These are phyloP conservation scores for Apophysomyces elegans DNA, from an alignment of 371 early-diverging fungal genomes.

Conservation along the genomic window DNA sequence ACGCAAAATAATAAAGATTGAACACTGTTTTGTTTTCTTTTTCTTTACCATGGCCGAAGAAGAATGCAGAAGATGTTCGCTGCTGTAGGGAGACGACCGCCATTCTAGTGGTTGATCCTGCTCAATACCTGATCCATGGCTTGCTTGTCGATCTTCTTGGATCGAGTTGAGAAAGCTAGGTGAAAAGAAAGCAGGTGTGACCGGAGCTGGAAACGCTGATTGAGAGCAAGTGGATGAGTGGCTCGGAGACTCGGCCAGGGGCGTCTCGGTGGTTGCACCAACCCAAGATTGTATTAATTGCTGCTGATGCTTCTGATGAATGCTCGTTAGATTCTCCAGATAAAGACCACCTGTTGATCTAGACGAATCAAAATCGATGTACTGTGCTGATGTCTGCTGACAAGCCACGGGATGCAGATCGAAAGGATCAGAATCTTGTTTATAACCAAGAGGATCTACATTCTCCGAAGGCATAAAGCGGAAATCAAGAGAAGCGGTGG, in stretches of 20 bases:
- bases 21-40: too few relatives aligned
- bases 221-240: background rate
- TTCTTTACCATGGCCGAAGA: conserved; percentile 13
- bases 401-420: background rate
- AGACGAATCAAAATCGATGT: background rate
- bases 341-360: conserved; percentile 13
- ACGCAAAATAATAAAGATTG: too few relatives aligned
- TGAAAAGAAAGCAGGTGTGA: conserved; percentile 73
- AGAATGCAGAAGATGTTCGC: conserved; percentile 6
- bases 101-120: conserved; percentile 12
- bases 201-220: conserved; percentile 22
- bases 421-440: background rate
- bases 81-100: conserved; percentile 1
- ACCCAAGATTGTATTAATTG: conserved; percentile 32
- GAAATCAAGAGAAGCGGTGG: background rate
- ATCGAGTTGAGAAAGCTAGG: conserved; percentile 71
- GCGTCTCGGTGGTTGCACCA: conserved; percentile 9
- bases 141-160: conserved; percentile 40
- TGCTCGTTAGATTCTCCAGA: conserved; percentile 17
- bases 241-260: conserved; percentile 11
- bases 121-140: conserved; percentile 12
- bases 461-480: conserved; percentile 11
- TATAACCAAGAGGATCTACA: background rate
- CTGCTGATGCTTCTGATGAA: conserved; percentile 24
- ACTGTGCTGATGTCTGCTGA: background rate